Percentiles rank a stretch among this genome's conserved stretches.
Conservation (phyloP, 345 rosid species). For the Euphorbia tirucalli region DNA sequence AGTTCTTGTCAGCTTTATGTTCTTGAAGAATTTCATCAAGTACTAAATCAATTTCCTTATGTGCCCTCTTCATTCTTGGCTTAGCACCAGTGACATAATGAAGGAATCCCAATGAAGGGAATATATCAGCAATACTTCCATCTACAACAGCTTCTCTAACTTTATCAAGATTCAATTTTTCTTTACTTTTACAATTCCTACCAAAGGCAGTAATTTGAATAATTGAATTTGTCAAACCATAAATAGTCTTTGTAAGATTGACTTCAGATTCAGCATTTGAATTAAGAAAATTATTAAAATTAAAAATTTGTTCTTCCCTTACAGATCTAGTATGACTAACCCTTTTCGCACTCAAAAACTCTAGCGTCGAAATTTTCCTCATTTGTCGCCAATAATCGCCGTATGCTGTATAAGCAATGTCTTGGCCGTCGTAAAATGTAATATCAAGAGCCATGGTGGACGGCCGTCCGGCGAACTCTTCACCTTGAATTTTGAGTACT, state of each 20-base stretch:
- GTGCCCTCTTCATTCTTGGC: not conserved
- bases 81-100: not conserved
- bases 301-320: slow-evolving; percentile 27
- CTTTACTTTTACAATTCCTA: slow-evolving; percentile 13
- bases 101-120: not conserved
- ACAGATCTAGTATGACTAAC: not conserved
- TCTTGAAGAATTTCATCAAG: slow-evolving; percentile 30
- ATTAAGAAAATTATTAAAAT: not conserved
- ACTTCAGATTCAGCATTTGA: slow-evolving; percentile 16
- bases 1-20: slow-evolving; percentile 10
- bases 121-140: slow-evolving; percentile 21
- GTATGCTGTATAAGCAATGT: not conserved
- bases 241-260: slow-evolving; percentile 10
- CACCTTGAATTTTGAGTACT: not conserved
- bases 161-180: slow-evolving; percentile 11
- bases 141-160: slow-evolving; percentile 7
- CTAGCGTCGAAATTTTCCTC: not conserved
- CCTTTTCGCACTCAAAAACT: not conserved
- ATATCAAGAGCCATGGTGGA: not conserved
- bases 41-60: slow-evolving; percentile 15
- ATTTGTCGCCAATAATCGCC: not conserved
- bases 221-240: slow-evolving; percentile 13
- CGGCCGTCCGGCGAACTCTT: not conserved
- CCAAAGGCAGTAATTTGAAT: slow-evolving; percentile 28
- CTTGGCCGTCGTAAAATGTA: not conserved